phyloP scores from a whole-genome alignment of 768 basidiomycete species.

The Grammothele lineata region DNA sequence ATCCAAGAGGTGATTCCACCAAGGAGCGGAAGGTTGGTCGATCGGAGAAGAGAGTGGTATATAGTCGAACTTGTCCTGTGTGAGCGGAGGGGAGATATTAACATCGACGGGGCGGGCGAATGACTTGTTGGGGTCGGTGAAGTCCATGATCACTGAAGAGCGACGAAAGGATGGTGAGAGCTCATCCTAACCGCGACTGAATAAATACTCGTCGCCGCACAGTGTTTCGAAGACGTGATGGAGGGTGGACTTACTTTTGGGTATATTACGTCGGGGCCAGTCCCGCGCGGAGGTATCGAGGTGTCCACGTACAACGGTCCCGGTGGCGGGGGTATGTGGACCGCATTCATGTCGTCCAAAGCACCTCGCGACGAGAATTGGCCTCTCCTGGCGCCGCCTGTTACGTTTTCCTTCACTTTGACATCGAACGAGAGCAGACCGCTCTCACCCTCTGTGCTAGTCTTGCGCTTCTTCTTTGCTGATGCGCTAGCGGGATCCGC shows the following conservation, averaged over 20 bases:
- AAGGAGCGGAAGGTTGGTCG: slow-evolving; percentile 34
- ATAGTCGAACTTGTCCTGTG: slow-evolving; percentile 6
- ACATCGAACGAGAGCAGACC: slow-evolving; percentile 22
- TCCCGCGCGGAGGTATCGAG: slow-evolving; percentile 18
- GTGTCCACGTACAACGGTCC: slow-evolving; percentile 22
- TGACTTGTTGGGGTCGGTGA: slow-evolving; percentile 21
- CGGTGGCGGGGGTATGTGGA: slow-evolving; percentile 19
- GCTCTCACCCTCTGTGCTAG: slow-evolving; percentile 21
- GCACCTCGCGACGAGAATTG: slow-evolving; percentile 15
- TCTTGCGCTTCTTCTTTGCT: slow-evolving; percentile 32
- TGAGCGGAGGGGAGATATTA: slow-evolving; percentile 10
- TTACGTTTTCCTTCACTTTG: slow-evolving; percentile 38
- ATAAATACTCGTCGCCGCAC: slow-evolving; percentile 27
- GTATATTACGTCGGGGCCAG: slow-evolving; percentile 24
- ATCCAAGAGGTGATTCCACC: slow-evolving; percentile 47
- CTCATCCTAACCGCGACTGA: slow-evolving; percentile 26
- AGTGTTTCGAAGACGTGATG: slow-evolving; percentile 12
- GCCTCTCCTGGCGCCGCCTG: slow-evolving; percentile 18
- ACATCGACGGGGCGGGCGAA: slow-evolving; percentile 24
- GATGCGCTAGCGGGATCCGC: slow-evolving; percentile 22
- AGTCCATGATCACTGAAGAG: slow-evolving; percentile 18
- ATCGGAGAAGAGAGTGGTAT: slow-evolving; percentile 24
- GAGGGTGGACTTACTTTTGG: slow-evolving; percentile 24
- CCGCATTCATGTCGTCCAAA: slow-evolving; percentile 18
- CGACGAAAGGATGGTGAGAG: slow-evolving; percentile 22